Evolutionary conservation across 805 yeast genomes (phyloP).

Genomic region (Nakazawaea pomicola): DNA sequence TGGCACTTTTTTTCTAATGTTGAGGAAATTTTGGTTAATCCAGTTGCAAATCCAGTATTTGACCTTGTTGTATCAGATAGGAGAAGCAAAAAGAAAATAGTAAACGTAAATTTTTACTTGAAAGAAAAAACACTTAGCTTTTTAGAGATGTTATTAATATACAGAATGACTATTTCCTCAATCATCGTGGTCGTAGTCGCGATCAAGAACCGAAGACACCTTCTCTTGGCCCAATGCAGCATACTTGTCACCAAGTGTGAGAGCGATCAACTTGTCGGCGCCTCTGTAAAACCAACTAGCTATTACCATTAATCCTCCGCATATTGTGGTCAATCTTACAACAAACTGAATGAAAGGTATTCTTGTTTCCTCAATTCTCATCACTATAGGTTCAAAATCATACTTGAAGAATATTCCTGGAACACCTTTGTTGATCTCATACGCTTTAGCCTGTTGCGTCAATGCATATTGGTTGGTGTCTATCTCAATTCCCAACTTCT

Average conservation of each 20-base stretch:
- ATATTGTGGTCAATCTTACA: conserved; percentile 70
- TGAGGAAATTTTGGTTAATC: too few species aligned
- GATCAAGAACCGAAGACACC: conserved; percentile 7
- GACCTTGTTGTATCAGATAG: too few species aligned
- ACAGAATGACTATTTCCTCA: too few species aligned
- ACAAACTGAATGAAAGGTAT: conserved; percentile 75
- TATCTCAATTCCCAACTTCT: conserved; percentile 62
- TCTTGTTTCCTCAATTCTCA: conserved; percentile 65
- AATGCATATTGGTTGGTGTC: conserved; percentile 86
- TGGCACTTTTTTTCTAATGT: too few species aligned
- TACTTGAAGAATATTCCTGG: conserved; percentile 85
- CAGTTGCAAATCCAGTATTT: too few species aligned
- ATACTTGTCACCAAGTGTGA: conserved; percentile 53
- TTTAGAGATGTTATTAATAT: too few species aligned
- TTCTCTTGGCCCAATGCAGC: conserved; percentile 44
- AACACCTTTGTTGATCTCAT: conserved; percentile 24
- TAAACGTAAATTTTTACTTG: too few species aligned
- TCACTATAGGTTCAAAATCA: conserved; percentile 82
- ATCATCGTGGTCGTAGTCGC: background rate
- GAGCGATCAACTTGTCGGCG: conserved; percentile 47
- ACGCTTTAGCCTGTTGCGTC: conserved; percentile 33
- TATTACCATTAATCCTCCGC: conserved; percentile 74
- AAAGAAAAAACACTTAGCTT: too few species aligned
- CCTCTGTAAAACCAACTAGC: conserved; percentile 61
- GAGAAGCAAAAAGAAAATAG: too few species aligned